A percentile compares a stretch with the other conserved stretches of the same genome.
Evolutionary conservation across 495 filamentous ascomycete genomes (phyloP).

Genomic region (Hypomontagnella submonticulosa): DNA sequence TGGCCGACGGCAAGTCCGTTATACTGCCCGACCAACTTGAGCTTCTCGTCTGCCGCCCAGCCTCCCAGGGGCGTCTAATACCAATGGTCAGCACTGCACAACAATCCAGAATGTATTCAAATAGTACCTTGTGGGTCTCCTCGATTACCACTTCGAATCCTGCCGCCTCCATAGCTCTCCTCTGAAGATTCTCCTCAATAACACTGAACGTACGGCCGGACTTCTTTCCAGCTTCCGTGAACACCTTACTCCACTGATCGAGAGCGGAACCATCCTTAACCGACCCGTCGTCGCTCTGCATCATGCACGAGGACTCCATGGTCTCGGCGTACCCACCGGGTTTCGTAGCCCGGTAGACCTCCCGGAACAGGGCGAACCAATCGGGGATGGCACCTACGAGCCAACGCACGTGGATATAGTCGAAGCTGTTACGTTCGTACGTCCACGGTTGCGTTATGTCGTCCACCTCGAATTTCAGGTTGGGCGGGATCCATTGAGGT

Average conservation of each 20-base stretch:
- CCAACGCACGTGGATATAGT: conserved; percentile 70
- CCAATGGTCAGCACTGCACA: neutral
- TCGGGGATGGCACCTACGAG: conserved; percentile 66
- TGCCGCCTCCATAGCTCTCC: conserved; percentile 47
- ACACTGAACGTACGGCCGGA: conserved; percentile 62
- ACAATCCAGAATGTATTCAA: neutral
- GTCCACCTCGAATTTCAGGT: conserved; percentile 66
- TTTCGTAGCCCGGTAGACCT: conserved; percentile 43
- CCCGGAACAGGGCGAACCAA: conserved; percentile 59
- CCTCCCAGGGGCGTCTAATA: conserved; percentile 57
- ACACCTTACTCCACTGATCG: conserved; percentile 57
- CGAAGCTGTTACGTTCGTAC: conserved; percentile 57
- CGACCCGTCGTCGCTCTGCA: conserved; percentile 62
- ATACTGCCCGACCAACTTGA: conserved; percentile 61
- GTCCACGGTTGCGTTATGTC: conserved; percentile 63
- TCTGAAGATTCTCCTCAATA: conserved; percentile 51
- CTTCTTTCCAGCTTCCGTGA: conserved; percentile 54
- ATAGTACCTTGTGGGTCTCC: conserved; percentile 53
- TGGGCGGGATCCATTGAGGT: conserved; percentile 61
- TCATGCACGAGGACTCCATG: conserved; percentile 55
- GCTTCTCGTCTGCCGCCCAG: conserved; percentile 62
- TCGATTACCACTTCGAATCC: conserved; percentile 58
- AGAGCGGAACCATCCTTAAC: conserved; percentile 57
- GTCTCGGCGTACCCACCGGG: conserved; percentile 59
- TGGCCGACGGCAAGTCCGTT: conserved; percentile 36